Percentiles rank a stretch among this genome's conserved stretches.
Conservation (phyloP, 1,284 basidiomycete genomes). For the Schizopora paradoxa region DNA sequence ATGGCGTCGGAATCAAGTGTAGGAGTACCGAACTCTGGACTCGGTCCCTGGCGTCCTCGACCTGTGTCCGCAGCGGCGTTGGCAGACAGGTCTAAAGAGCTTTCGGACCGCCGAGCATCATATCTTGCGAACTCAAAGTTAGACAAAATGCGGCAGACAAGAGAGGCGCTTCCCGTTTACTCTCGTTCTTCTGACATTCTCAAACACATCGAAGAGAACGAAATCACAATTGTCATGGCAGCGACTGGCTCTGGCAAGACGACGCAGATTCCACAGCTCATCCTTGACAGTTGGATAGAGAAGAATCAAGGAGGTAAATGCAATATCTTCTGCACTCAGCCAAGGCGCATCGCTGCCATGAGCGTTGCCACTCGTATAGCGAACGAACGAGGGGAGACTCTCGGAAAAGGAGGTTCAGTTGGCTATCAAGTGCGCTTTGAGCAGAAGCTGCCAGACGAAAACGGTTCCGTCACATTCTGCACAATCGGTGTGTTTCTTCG, state of each 20-base stretch:
- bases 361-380: slow-evolving; percentile 92
- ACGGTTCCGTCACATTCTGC: slow-evolving; percentile 91
- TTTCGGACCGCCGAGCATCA: slow-evolving; percentile 49
- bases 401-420: slow-evolving; percentile 62
- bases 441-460: slow-evolving; percentile 68
- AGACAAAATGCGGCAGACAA: slow-evolving; percentile 63
- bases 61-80: slow-evolving; percentile 20
- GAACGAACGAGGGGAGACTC: slow-evolving; percentile 76
- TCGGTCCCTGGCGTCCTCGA: no score
- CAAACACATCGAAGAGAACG: slow-evolving; percentile 69
- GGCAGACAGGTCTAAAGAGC: slow-evolving; percentile 52
- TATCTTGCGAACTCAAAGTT: slow-evolving; percentile 65
- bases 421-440: slow-evolving; percentile 97
- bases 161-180: slow-evolving; percentile 71
- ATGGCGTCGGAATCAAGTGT: background rate
- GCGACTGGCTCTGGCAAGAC: slow-evolving; percentile 96
- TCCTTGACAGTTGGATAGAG: slow-evolving; percentile 83
- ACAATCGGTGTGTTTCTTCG: slow-evolving; percentile 92
- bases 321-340: slow-evolving; percentile 94
- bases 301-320: slow-evolving; percentile 77
- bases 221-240: slow-evolving; percentile 92
- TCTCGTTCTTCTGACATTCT: slow-evolving; percentile 63
- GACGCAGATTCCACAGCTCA: slow-evolving; percentile 91
- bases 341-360: slow-evolving; percentile 88
- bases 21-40: no score